Evolutionary conservation across 495 filamentous ascomycete species (phyloP).

Genomic region (Aspergillus carlsbadensis): DNA sequence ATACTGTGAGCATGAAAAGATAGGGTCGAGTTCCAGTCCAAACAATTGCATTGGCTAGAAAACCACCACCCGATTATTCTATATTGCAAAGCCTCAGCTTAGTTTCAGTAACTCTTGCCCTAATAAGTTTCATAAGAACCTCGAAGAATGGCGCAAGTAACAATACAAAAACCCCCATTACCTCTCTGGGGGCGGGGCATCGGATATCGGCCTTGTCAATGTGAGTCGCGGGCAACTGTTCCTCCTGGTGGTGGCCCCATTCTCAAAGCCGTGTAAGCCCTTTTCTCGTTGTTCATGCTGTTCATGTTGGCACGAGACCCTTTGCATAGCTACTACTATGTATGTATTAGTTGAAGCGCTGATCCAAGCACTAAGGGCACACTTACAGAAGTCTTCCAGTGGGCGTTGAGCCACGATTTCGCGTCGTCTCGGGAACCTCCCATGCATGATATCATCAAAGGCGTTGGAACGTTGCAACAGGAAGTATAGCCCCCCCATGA

Average conservation of each 20-base stretch:
- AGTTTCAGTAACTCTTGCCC: too few species aligned
- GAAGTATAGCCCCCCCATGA: constrained; percentile 67
- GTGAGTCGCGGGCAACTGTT: too few species aligned
- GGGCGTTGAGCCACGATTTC: constrained; percentile 59
- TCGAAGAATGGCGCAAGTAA: not conserved
- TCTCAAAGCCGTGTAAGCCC: constrained; percentile 9
- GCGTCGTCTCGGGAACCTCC: constrained; percentile 69
- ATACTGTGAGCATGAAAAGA: too few species aligned
- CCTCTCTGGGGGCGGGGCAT: not conserved
- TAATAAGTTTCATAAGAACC: not conserved
- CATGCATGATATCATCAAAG: constrained; percentile 92
- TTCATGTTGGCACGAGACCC: constrained; percentile 19
- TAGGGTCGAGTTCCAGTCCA: not conserved
- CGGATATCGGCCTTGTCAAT: too few species aligned
- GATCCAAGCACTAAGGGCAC: not conserved
- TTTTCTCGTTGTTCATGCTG: constrained; percentile 16
- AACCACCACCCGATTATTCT: not conserved
- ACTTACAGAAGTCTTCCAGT: constrained; percentile 83
- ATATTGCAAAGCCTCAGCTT: too few species aligned
- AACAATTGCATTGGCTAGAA: not conserved
- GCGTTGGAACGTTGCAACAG: constrained; percentile 70
- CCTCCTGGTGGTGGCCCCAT: not conserved
- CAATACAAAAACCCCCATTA: constrained; percentile 1
- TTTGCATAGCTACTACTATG: constrained; percentile 21
- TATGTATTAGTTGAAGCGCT: not conserved